A percentile compares a stretch with the other conserved stretches of the same genome.
These are phyloP conservation scores for Astraeus odoratus DNA, from an alignment of 768 basidiomycete species.

Conservation along the genomic window DNA sequence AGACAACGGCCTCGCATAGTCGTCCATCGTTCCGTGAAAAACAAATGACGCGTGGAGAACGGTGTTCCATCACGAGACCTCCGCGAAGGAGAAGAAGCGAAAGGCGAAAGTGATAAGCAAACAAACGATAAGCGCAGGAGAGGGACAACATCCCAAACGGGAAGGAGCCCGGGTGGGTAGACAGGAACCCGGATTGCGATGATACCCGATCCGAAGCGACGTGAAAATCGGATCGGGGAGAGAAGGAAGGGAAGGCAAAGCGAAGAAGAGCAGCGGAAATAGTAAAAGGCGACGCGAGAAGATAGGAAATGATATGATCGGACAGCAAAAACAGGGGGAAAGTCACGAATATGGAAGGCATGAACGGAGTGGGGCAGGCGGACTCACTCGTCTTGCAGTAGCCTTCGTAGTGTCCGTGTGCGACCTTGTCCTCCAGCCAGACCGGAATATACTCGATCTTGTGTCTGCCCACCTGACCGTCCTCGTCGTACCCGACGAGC, in stretches of 20 bases:
- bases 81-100: not conserved
- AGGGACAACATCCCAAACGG: no score
- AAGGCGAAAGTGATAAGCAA: not conserved
- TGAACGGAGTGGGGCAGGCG: conserved; percentile 24
- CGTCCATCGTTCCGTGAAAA: no score
- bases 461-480: conserved; percentile 30
- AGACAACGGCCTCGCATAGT: no score
- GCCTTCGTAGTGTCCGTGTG: conserved; percentile 92
- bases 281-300: not conserved
- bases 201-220: not conserved
- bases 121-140: no score
- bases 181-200: not conserved
- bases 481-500: conserved; percentile 46
- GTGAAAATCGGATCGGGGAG: not conserved
- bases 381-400: conserved; percentile 96
- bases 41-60: not conserved
- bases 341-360: conserved; percentile 10
- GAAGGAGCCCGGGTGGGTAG: no score
- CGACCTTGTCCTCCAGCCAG: conserved; percentile 84
- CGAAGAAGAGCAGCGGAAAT: not conserved
- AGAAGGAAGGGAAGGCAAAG: conserved; percentile 1
- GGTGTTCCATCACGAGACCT: not conserved
- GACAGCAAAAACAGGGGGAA: conserved; percentile 4
- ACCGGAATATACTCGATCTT: conserved; percentile 80
- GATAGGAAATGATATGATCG: conserved; percentile 3